Evolutionary conservation across 2,329 filamentous ascomycete genomes (phyloP).

Genomic region (Pestalotiopsis sp.): DNA sequence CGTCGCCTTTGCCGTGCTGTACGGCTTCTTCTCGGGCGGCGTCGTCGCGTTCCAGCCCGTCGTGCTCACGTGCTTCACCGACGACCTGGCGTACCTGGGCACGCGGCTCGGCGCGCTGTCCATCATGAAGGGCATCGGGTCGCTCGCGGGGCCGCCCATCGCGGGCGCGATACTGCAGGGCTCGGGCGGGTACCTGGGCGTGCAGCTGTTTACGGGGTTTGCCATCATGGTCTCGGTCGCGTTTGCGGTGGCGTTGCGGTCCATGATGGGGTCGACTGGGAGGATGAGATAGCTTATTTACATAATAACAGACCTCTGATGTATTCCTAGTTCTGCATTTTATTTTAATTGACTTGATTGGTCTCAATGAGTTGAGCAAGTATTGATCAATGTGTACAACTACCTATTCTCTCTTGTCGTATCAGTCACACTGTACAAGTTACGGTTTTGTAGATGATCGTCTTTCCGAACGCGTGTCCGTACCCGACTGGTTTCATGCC

Average conservation of each 20-base stretch:
- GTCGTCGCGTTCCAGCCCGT: conserved; percentile 8
- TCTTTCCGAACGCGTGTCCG: no score
- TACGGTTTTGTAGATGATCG: no score
- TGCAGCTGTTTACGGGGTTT: conserved; percentile 9
- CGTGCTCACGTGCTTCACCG: conserved; percentile 7
- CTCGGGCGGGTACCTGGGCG: conserved; percentile 7
- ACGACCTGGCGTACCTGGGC: conserved; percentile 4
- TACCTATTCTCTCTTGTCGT: no score
- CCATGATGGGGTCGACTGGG: not conserved
- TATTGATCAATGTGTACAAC: no score
- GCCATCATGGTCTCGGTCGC: conserved; percentile 3
- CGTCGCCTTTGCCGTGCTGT: conserved; percentile 6
- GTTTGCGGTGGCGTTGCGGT: not conserved
- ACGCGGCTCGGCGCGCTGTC: conserved; percentile 5
- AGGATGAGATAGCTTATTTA: not conserved
- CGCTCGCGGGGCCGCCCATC: conserved; percentile 5
- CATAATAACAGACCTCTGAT: no score
- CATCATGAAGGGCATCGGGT: conserved; percentile 8
- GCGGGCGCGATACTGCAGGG: conserved; percentile 7
- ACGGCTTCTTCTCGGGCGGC: conserved; percentile 7
- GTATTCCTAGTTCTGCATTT: no score
- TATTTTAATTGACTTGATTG: no score
- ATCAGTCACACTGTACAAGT: no score
- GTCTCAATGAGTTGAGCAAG: no score
- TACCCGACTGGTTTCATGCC: not conserved